These are phyloP conservation scores for Poterioochromonas sp. DNA, from an alignment of 352 stramenopile species.

Conservation along the genomic window DNA sequence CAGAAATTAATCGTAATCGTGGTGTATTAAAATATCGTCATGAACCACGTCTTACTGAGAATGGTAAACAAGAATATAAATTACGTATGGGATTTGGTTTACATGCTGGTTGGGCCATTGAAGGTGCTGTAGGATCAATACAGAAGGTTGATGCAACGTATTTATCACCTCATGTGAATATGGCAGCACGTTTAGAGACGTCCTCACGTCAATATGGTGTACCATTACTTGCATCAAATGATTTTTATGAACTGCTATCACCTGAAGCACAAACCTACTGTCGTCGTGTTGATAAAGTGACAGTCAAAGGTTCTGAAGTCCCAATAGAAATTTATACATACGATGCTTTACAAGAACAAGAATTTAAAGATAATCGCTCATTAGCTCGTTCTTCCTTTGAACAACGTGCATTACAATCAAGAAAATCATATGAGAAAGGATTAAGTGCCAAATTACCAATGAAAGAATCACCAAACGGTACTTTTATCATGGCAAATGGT, in stretches of 20 bases:
- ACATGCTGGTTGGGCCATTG: conserved; percentile 94
- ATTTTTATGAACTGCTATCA: conserved; percentile 85
- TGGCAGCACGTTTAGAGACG: conserved; percentile 87
- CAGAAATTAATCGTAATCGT: conserved; percentile 85
- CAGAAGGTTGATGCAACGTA: conserved; percentile 99
- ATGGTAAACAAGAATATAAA: conserved; percentile 51
- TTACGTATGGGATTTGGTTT: conserved; percentile 90
- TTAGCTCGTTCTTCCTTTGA: background rate
- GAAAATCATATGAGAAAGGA: background rate
- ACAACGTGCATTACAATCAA: background rate
- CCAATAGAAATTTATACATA: conserved; percentile 86
- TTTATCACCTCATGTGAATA: conserved; percentile 92
- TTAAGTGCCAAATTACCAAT: background rate
- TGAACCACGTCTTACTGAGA: conserved; percentile 41
- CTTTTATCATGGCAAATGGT: no score
- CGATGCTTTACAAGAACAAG: conserved; percentile 48
- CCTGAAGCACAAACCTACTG: conserved; percentile 65
- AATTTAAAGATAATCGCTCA: conserved; percentile 6
- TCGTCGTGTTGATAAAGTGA: conserved; percentile 86
- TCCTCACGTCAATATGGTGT: conserved; percentile 89
- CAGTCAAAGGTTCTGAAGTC: conserved; percentile 88
- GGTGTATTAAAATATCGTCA: conserved; percentile 38
- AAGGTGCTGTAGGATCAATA: conserved; percentile 89
- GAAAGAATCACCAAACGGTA: background rate
- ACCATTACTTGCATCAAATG: conserved; percentile 83